These are phyloP conservation scores for Chlorella sp. DNA, from an alignment of 139 green algal genomes.

Conservation along the genomic window DNA sequence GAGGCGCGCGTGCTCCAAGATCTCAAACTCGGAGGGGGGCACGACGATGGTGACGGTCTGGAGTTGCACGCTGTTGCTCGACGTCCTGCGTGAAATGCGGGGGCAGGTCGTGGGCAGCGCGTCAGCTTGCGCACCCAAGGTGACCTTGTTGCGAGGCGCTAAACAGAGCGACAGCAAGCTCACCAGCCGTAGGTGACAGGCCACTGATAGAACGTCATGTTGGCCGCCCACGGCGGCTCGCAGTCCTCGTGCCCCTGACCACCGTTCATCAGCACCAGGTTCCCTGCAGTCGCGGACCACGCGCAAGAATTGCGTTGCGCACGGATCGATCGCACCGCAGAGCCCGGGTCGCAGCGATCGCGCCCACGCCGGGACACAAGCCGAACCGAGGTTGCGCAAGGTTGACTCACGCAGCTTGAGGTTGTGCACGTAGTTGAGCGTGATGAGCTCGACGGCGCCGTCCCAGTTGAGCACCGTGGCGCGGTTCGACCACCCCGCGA, in stretches of 20 bases:
- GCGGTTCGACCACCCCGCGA: not conserved
- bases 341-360: too few relatives aligned
- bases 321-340: too few relatives aligned
- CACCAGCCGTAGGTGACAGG: not conserved
- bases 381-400: too few relatives aligned
- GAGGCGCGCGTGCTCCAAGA: not conserved
- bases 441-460: not conserved
- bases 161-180: too few relatives aligned
- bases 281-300: too few relatives aligned
- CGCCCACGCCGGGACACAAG: too few relatives aligned
- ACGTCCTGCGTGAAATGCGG: too few relatives aligned
- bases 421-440: not conserved
- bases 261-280: conserved; percentile 6
- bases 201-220: conserved; percentile 8
- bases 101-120: too few relatives aligned
- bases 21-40: not conserved
- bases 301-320: too few relatives aligned
- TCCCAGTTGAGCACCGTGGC: conserved; percentile 3
- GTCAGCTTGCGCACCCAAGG: too few relatives aligned
- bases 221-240: not conserved
- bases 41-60: not conserved
- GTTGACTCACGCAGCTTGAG: conserved; percentile 5
- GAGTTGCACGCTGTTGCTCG: not conserved
- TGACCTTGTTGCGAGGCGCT: too few relatives aligned
- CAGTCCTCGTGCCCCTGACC: not conserved